Evolutionary conservation across 23 red algal genomes (phyloP), one percentile per base, ranked within the genome.

Genomic region (Gracilaria domingensis): DNA sequence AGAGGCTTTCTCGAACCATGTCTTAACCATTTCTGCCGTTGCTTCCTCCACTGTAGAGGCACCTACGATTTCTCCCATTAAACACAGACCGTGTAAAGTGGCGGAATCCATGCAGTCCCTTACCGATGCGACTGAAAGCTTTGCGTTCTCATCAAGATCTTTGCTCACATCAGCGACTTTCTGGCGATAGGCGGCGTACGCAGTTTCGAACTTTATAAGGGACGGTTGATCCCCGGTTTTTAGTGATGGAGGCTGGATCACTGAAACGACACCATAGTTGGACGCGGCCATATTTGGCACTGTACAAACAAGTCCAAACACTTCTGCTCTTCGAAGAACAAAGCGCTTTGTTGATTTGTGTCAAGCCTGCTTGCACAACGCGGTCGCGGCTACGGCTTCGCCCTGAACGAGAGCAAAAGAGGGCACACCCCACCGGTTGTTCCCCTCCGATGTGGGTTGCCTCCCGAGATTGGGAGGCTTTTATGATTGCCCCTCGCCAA

Each of bases 1-100:
- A 40, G 26, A 53, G 12, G 53, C 37, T 33, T 29, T 34, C 3
- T 79, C 86, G 75, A 90, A 90, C 86, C 57, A 62, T 16, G 73
- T 1, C 47, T 81, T 32, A 21, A 90, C 86, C 8, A n/a, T 34
- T 40, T 37, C 66, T 9, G 49, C 54, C 23, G 84, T 70, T 53
- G 62, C 66, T 6, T 88, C 33, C 28, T 88, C 84, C 1, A 77
- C 23, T 0, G 66, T 29, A 8, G 12, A 47, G 7, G 84, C 34
- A 23, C 49, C 49, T 59, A 55, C 13, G 29, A 88, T 88, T 58
- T 88, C 62, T 1, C 38, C 84, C 6, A 88, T 37, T 1, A 88
- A 75, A 55, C 45, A 88, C 44, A 55, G 66, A 16, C 26, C 58
- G 49, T 88, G 84, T 28, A 88, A 38, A 29, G 71, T 34, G 4